Conservation (phyloP, 352 stramenopile genomes). For the Globisporangium iwayamae region DNA sequence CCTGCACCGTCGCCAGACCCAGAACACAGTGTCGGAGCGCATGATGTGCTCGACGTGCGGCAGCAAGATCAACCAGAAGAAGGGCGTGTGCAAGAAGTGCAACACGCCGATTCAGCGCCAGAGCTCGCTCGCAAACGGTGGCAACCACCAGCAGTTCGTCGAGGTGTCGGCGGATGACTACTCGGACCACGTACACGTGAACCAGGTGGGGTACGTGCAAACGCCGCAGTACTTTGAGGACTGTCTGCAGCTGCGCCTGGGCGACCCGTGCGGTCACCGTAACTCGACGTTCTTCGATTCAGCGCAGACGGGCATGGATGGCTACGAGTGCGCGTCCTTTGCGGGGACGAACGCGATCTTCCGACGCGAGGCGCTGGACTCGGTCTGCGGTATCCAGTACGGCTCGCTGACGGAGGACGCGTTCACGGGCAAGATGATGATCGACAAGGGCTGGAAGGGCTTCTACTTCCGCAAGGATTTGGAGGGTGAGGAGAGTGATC, state of each 20-base stretch:
- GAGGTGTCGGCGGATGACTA: constrained; percentile 56
- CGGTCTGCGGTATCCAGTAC: constrained; percentile 70
- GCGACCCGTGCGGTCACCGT: constrained; percentile 60
- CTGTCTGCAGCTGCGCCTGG: constrained; percentile 58
- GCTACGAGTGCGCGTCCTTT: constrained; percentile 70
- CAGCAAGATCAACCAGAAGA: constrained; percentile 66
- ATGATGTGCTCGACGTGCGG: constrained; percentile 60
- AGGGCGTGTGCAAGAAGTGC: constrained; percentile 63
- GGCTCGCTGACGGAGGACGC: constrained; percentile 73
- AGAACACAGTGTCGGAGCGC: constrained; percentile 60
- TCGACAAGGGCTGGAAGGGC: constrained; percentile 77
- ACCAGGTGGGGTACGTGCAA: constrained; percentile 73
- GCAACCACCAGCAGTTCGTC: constrained; percentile 33
- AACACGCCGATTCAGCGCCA: constrained; percentile 14
- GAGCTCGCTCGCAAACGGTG: constrained; percentile 6
- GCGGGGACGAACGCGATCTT: constrained; percentile 78
- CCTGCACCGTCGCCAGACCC: constrained; percentile 64
- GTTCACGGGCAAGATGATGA: constrained; percentile 78
- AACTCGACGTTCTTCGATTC: constrained; percentile 77
- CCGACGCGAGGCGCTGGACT: constrained; percentile 67
- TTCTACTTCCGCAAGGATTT: constrained; percentile 78
- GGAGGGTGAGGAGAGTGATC: constrained; percentile 61
- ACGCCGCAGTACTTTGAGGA: constrained; percentile 74
- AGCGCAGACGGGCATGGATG: constrained; percentile 67
- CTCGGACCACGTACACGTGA: constrained; percentile 65